phyloP scores from a whole-genome alignment of 1,139 yeast species.

The Kodamaea sp. region DNA sequence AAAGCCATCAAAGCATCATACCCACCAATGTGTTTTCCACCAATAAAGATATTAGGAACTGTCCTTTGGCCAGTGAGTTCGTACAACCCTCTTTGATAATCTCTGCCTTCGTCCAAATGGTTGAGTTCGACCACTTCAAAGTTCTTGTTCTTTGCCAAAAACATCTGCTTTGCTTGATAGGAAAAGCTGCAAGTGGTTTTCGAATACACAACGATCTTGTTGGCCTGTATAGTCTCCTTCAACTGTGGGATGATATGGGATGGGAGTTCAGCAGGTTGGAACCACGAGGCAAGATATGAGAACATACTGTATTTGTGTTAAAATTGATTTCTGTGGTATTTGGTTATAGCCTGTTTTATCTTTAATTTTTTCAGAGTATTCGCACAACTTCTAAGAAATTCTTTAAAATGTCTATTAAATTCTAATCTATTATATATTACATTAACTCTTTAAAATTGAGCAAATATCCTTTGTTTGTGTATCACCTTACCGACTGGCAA shows the following conservation, averaged over 20 bases:
- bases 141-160: constrained; percentile 14
- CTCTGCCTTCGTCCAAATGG: constrained; percentile 17
- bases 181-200: constrained; percentile 33
- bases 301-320: constrained; percentile 8
- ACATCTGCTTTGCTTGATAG: constrained; percentile 20
- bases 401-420: too few relatives aligned
- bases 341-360: too few relatives aligned
- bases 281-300: constrained; percentile 11
- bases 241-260: constrained; percentile 18
- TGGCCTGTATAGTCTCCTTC: constrained; percentile 15
- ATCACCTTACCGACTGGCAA: constrained; percentile 9
- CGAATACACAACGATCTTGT: constrained; percentile 23
- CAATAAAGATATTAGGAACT: constrained; percentile 19
- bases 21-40: constrained; percentile 20
- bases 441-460: constrained; percentile 10
- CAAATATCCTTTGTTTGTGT: constrained; percentile 19
- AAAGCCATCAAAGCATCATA: constrained; percentile 16
- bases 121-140: constrained; percentile 25
- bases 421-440: too few relatives aligned
- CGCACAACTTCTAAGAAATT: too few relatives aligned
- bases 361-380: too few relatives aligned
- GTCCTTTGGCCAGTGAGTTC: constrained; percentile 17
- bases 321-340: too few relatives aligned
- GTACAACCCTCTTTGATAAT: constrained; percentile 13
- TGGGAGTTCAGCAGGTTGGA: constrained; percentile 14